phyloP scores from a whole-genome alignment of 1,284 basidiomycete species.

The Taiwanofungus camphoratus region DNA sequence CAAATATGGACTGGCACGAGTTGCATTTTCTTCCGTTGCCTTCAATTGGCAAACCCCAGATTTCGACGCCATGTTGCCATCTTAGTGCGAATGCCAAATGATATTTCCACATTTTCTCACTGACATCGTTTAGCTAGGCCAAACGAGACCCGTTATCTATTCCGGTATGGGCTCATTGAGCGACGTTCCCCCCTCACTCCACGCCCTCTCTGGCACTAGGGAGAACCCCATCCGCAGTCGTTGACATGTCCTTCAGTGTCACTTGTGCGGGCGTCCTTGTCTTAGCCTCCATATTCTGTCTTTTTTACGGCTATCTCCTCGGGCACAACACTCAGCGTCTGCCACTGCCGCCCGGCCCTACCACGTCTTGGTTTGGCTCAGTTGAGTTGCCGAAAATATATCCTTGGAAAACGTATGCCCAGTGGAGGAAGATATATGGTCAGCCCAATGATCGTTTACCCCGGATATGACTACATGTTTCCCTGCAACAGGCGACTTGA shows the following conservation, averaged over 20 bases:
- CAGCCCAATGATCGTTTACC: constrained; percentile 8
- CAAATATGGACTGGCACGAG: too few relatives aligned
- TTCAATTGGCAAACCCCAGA: too few relatives aligned
- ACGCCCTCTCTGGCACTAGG: too few relatives aligned
- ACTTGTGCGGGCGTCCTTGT: not conserved
- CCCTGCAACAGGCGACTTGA: constrained; percentile 14
- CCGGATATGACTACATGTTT: not conserved
- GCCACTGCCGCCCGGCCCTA: constrained; percentile 44
- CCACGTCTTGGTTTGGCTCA: constrained; percentile 31
- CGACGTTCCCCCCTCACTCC: not conserved
- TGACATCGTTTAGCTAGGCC: too few relatives aligned
- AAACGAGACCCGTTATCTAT: too few relatives aligned
- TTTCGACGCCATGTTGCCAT: too few relatives aligned
- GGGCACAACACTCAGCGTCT: constrained; percentile 12
- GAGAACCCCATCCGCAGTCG: too few relatives aligned
- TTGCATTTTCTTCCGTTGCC: too few relatives aligned
- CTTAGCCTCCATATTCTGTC: constrained; percentile 1
- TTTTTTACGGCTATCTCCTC: constrained; percentile 8
- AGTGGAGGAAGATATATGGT: constrained; percentile 44
- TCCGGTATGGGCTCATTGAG: too few relatives aligned
- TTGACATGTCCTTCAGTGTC: too few relatives aligned
- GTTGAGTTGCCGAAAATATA: constrained; percentile 32
- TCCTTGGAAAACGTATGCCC: constrained; percentile 43
- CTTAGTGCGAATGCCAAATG: too few relatives aligned
- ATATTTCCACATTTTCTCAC: too few relatives aligned